These are phyloP conservation scores for Psilocybe tampanensis DNA, from an alignment of 768 basidiomycete genomes.

Conservation along the genomic window DNA sequence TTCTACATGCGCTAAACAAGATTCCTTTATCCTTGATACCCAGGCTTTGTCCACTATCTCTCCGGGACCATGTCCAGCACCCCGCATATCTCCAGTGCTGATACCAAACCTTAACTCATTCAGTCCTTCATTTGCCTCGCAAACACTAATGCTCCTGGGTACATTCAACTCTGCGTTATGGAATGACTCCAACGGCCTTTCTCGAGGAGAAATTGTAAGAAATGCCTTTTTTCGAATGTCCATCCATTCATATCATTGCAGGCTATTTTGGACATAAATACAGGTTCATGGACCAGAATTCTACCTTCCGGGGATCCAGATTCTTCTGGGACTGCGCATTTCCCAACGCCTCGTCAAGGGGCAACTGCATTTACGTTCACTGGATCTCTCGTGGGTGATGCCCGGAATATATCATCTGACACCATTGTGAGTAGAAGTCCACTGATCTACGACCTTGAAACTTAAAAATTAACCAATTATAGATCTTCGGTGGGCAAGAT, in stretches of 20 bases:
- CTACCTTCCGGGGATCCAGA: slow-evolving; percentile 79
- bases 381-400: slow-evolving; percentile 56
- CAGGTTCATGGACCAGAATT: slow-evolving; percentile 71
- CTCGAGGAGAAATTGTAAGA: slow-evolving; percentile 75
- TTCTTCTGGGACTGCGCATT: slow-evolving; percentile 44
- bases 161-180: slow-evolving; percentile 64
- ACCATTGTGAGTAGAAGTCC: slow-evolving; percentile 50
- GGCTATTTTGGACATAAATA: slow-evolving; percentile 63
- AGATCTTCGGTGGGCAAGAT: slow-evolving; percentile 79
- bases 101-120: slow-evolving; percentile 60
- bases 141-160: slow-evolving; percentile 73
- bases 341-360: slow-evolving; percentile 72
- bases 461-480: neutral
- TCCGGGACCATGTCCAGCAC: slow-evolving; percentile 62
- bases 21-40: slow-evolving; percentile 60
- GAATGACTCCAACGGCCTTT: slow-evolving; percentile 63
- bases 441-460: neutral
- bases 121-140: slow-evolving; percentile 59
- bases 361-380: slow-evolving; percentile 62
- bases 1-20: slow-evolving; percentile 58
- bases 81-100: slow-evolving; percentile 60
- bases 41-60: slow-evolving; percentile 33
- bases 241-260: slow-evolving; percentile 24
- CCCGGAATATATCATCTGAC: slow-evolving; percentile 55
- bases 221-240: neutral